A percentile compares a stretch with the other conserved stretches of the same genome.
These are phyloP conservation scores for Paxillus ammoniavirescens DNA, from an alignment of 768 basidiomycete species.

Conservation along the genomic window DNA sequence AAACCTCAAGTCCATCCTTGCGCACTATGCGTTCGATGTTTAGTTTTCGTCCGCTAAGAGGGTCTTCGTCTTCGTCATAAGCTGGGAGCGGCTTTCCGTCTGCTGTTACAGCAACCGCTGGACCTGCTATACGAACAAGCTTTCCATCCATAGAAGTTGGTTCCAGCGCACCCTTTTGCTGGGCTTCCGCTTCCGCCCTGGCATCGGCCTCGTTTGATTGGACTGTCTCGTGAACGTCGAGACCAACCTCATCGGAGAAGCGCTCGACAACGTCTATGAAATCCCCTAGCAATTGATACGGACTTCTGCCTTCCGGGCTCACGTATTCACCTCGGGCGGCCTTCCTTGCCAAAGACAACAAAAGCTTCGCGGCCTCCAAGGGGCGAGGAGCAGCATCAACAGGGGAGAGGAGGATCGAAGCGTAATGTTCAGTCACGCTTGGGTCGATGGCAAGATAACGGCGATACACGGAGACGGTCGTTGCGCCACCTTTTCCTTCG, in stretches of 20 bases:
- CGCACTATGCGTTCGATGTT: constrained; percentile 86
- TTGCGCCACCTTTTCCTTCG: constrained; percentile 75
- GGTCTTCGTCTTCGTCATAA: constrained; percentile 86
- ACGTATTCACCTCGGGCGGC: constrained; percentile 80
- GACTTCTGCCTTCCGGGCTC: constrained; percentile 91
- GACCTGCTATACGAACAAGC: constrained; percentile 71
- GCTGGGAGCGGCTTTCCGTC: constrained; percentile 49
- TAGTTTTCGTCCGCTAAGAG: constrained; percentile 62
- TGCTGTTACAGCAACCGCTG: constrained; percentile 50
- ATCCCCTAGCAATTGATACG: constrained; percentile 90
- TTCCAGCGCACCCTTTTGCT: constrained; percentile 28
- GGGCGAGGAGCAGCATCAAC: constrained; percentile 67
- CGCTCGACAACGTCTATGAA: constrained; percentile 91
- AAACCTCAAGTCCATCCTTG: constrained; percentile 82
- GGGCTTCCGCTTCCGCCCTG: constrained; percentile 45
- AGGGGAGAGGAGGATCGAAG: constrained; percentile 61
- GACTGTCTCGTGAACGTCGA: constrained; percentile 76
- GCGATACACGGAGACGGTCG: constrained; percentile 79
- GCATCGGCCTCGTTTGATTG: constrained; percentile 51
- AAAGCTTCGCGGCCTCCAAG: constrained; percentile 89
- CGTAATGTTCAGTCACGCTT: constrained; percentile 76
- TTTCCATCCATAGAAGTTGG: constrained; percentile 54
- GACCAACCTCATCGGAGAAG: constrained; percentile 88
- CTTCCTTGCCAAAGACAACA: constrained; percentile 80
- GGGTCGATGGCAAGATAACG: constrained; percentile 86